A percentile compares a stretch with the other conserved stretches of the same genome.
These are phyloP conservation scores for Penicillium olsonii DNA, from an alignment of 2,329 filamentous ascomycete genomes.

Conservation along the genomic window DNA sequence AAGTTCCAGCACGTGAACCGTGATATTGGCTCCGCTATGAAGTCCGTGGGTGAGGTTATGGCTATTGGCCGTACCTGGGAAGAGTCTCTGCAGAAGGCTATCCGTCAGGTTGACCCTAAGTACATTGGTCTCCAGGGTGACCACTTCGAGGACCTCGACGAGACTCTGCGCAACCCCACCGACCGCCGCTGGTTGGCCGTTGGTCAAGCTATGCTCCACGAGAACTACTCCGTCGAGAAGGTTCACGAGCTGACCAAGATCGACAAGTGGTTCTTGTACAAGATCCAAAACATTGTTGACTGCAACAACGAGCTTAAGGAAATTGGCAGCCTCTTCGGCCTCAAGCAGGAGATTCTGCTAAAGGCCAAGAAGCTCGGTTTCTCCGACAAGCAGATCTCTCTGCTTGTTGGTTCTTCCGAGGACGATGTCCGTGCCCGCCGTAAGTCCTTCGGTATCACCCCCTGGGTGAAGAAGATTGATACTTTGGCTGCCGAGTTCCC, in stretches of 20 bases:
- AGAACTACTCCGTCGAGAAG: slow-evolving; percentile 89
- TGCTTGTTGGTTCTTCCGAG: slow-evolving; percentile 81
- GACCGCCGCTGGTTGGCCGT: slow-evolving; percentile 97
- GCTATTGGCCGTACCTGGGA: slow-evolving; percentile 98
- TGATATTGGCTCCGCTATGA: slow-evolving; percentile 97
- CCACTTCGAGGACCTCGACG: slow-evolving; percentile 90
- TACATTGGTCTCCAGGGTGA: slow-evolving; percentile 94
- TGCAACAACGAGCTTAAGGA: slow-evolving; percentile 83
- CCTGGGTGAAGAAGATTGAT: slow-evolving; percentile 98
- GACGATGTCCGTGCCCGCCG: slow-evolving; percentile 84
- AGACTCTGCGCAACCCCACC: slow-evolving; percentile 85
- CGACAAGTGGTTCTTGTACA: slow-evolving; percentile 99
- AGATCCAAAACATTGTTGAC: slow-evolving; percentile 95
- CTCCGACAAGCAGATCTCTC: slow-evolving; percentile 92
- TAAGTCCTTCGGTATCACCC: slow-evolving; percentile 82
- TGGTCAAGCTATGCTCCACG: slow-evolving; percentile 96
- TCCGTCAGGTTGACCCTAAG: slow-evolving; percentile 90
- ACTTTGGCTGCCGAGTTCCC: slow-evolving; percentile 97
- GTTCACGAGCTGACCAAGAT: slow-evolving; percentile 96
- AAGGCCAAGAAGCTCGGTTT: slow-evolving; percentile 98
- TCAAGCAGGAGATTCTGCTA: slow-evolving; percentile 85
- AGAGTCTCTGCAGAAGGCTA: slow-evolving; percentile 98
- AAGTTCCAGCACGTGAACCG: slow-evolving; percentile 99
- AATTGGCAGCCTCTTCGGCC: slow-evolving; percentile 75
- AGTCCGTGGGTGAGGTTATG: slow-evolving; percentile 99